Base-by-base conservation (phyloP, 228 moss, liverwort and hornwort species). In the Sphagnum fallax region DNA sequence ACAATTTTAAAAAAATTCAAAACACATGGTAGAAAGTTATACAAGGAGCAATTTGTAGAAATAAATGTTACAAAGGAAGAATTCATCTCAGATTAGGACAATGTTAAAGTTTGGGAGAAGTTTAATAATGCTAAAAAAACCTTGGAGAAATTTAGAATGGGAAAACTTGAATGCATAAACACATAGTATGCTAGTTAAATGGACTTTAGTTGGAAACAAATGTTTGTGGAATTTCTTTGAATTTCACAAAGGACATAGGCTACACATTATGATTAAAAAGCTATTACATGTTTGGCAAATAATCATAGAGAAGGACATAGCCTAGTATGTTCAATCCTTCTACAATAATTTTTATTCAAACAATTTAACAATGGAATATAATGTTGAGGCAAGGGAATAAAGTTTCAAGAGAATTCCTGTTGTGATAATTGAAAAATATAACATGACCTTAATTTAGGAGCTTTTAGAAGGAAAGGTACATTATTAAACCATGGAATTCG, bases 141-240 rank as follows among this genome's bases (percentile, higher is more conserved):
- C 4, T 16, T 66, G 13, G 10, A 66, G 50, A 9, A n/a, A n/a
- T 4, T 50, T 9, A 66, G 4, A 50, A 6, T 50, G 66, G 48
- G 6, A 4, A 66, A 66, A 14, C 47, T 66, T 0, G 66, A 66
- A 9, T 4, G 7, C 5, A 4, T 0, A 6, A 51, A 9, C n/a
- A 5, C 0, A 66, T 4, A 0, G 0, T 0, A 52, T 13, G 8
- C 0, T 11, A n/a, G 14, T 5, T 16, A 11, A 9, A 4, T 66
- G 66, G 66, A 50, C 0, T 50, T 9, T 6, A 11, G 47, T 52
- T 4, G 66, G 66, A 52, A 52, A 66, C 51, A 6, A 16, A 9
- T 66, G 66, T 50, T 51, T 52, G 52, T 51, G 51, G 66, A 9
- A 2, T 66, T 66, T 16, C 32, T 66, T 66, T 5, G 13, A 66